Percentiles rank a stretch among this genome's conserved stretches.
Conservation (phyloP, 2,329 filamentous ascomycete species). For the Lizonia empirigonia region DNA sequence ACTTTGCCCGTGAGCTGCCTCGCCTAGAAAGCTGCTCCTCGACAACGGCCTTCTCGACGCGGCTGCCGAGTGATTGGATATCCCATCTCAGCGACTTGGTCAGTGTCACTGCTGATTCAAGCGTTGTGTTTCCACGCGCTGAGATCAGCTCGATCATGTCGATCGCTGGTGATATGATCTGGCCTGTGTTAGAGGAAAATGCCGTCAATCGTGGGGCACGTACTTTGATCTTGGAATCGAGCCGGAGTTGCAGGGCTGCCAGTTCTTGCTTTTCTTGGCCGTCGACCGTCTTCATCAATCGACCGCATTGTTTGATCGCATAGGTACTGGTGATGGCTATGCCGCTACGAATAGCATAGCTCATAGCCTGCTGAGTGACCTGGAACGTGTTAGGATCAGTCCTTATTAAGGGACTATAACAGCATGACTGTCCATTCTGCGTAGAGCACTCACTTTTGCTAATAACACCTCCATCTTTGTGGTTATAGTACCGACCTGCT, state of each 20-base stretch:
- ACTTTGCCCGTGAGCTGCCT: conserved; percentile 54
- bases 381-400: conserved; percentile 39
- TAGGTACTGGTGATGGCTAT: conserved; percentile 84
- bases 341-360: conserved; percentile 85
- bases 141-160: conserved; percentile 90
- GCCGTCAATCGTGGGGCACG: conserved; percentile 23
- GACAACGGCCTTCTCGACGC: conserved; percentile 71
- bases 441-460: conserved; percentile 56
- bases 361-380: conserved; percentile 81
- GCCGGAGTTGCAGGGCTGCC: conserved; percentile 69
- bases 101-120: conserved; percentile 83
- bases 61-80: conserved; percentile 78
- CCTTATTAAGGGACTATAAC: not conserved
- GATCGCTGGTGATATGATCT: conserved; percentile 88
- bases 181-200: conserved; percentile 5
- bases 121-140: conserved; percentile 74
- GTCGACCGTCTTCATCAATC: conserved; percentile 67
- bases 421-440: conserved; percentile 11
- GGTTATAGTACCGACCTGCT: conserved; percentile 2
- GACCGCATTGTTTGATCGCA: conserved; percentile 80
- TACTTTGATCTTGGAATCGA: conserved; percentile 86
- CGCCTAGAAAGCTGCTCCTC: conserved; percentile 62
- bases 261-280: conserved; percentile 75
- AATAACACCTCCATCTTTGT: conserved; percentile 74
- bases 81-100: conserved; percentile 83